These are phyloP conservation scores for Penicillium cinerascens DNA, from an alignment of 495 filamentous ascomycete species.

Conservation along the genomic window DNA sequence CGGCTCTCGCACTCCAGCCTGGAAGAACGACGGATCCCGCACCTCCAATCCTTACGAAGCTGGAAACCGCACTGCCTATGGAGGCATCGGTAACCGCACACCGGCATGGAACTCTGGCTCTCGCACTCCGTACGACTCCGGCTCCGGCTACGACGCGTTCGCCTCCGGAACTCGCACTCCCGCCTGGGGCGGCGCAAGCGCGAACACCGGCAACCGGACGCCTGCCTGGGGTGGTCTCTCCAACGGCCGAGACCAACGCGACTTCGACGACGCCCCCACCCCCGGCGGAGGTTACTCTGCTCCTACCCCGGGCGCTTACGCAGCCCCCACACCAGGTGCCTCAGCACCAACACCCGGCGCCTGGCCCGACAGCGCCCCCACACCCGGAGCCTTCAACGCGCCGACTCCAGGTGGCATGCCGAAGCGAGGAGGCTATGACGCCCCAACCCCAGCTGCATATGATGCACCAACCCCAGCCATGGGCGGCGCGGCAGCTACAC, in stretches of 20 bases:
- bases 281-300: conserved; percentile 62
- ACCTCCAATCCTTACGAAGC: conserved; percentile 82
- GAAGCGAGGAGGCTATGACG: conserved; percentile 47
- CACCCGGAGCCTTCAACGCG: conserved; percentile 59
- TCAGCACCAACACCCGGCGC: conserved; percentile 78
- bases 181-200: conserved; percentile 52
- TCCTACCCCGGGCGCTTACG: conserved; percentile 47
- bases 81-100: conserved; percentile 50
- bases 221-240: conserved; percentile 44
- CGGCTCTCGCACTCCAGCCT: conserved; percentile 68
- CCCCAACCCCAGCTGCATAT: conserved; percentile 57
- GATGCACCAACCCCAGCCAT: conserved; percentile 80
- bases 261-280: conserved; percentile 66
- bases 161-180: conserved; percentile 72
- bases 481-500: conserved; percentile 65
- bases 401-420: conserved; percentile 50
- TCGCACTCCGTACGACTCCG: conserved; percentile 67
- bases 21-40: conserved; percentile 66
- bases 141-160: conserved; percentile 62
- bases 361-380: conserved; percentile 61
- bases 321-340: conserved; percentile 68
- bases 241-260: conserved; percentile 25
- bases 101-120: conserved; percentile 59
- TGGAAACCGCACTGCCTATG: conserved; percentile 71
- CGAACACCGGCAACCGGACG: conserved; percentile 49